Evolutionary conservation across 2,329 filamentous ascomycete genomes (phyloP).

Genomic region (Hymenoscyphus occultus): DNA sequence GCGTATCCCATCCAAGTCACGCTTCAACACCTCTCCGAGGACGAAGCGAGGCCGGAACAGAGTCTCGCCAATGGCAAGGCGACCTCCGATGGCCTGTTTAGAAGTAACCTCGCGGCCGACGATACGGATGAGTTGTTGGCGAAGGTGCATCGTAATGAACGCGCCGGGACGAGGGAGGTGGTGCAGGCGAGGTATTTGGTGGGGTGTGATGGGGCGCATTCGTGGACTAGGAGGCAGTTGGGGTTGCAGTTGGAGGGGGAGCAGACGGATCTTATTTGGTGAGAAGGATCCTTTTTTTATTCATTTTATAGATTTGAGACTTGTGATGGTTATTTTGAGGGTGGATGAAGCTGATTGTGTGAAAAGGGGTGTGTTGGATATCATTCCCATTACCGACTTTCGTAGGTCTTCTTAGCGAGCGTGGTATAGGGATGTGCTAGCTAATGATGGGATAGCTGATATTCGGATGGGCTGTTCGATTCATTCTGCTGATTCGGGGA

Average conservation of each 20-base stretch:
- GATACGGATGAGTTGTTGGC: conserved; percentile 53
- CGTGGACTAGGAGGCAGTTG: conserved; percentile 48
- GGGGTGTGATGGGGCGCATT: conserved; percentile 57
- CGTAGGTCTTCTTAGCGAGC: conserved; percentile 32
- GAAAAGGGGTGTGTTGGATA: conserved; percentile 49
- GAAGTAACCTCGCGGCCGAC: conserved; percentile 55
- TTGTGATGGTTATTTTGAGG: conserved; percentile 13
- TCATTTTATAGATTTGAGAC: conserved; percentile 34
- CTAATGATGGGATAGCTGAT: conserved; percentile 60
- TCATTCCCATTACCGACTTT: conserved; percentile 41
- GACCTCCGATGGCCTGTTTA: conserved; percentile 51
- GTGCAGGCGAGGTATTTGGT: conserved; percentile 62
- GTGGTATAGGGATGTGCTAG: conserved; percentile 35
- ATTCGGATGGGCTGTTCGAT: conserved; percentile 57
- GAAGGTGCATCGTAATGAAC: conserved; percentile 35
- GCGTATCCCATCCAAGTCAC: conserved; percentile 60
- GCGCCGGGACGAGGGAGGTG: conserved; percentile 48
- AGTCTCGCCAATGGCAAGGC: conserved; percentile 30
- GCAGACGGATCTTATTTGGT: conserved; percentile 55
- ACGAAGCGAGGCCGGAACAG: conserved; percentile 54
- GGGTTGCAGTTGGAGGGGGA: conserved; percentile 58
- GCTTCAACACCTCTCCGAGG: conserved; percentile 54
- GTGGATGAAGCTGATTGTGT: conserved; percentile 14
- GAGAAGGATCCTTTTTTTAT: conserved; percentile 42
- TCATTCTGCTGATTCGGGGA: conserved; percentile 50